These are phyloP conservation scores for Phytophthora parvispora DNA, from an alignment of 352 stramenopile genomes.

Conservation along the genomic window DNA sequence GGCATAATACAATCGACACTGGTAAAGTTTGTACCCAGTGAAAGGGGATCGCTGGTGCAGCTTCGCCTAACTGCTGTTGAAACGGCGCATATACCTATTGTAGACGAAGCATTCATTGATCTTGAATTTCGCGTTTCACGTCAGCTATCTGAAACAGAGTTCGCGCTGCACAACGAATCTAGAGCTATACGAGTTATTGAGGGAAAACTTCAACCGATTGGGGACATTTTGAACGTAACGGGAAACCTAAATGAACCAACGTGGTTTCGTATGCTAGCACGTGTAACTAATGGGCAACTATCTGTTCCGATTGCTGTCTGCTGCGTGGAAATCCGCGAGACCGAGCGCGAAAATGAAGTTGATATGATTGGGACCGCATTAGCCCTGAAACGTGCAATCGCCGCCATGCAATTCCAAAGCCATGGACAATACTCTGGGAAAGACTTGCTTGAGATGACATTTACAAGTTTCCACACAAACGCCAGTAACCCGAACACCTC, in stretches of 20 bases:
- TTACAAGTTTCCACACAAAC: slow-evolving; percentile 10
- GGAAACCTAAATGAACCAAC: slow-evolving; percentile 14
- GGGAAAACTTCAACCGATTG: slow-evolving; percentile 4
- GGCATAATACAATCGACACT: neutral
- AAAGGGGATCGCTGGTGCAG: neutral
- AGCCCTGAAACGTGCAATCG: slow-evolving; percentile 21
- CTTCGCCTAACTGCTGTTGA: slow-evolving; percentile 6
- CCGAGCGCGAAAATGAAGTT: slow-evolving; percentile 12
- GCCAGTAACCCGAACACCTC: neutral
- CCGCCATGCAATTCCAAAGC: slow-evolving; percentile 16
- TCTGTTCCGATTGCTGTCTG: slow-evolving; percentile 28
- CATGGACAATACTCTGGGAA: slow-evolving; percentile 15
- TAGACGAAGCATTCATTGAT: neutral
- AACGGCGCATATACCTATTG: neutral
- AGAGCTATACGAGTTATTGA: slow-evolving; percentile 8
- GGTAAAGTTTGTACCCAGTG: neutral
- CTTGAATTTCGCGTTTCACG: neutral
- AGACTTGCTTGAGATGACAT: slow-evolving; percentile 17
- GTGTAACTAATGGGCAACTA: slow-evolving; percentile 24
- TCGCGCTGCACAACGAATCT: slow-evolving; percentile 3
- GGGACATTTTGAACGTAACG: slow-evolving; percentile 17
- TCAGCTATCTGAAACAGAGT: neutral
- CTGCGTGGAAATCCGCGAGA: slow-evolving; percentile 31
- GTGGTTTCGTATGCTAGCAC: slow-evolving; percentile 26
- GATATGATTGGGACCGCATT: slow-evolving; percentile 24